A percentile compares a stretch with the other conserved stretches of the same genome.
phyloP scores from a whole-genome alignment of 2,329 filamentous ascomycete genomes.

The Pseudogymnoascus sp. region DNA sequence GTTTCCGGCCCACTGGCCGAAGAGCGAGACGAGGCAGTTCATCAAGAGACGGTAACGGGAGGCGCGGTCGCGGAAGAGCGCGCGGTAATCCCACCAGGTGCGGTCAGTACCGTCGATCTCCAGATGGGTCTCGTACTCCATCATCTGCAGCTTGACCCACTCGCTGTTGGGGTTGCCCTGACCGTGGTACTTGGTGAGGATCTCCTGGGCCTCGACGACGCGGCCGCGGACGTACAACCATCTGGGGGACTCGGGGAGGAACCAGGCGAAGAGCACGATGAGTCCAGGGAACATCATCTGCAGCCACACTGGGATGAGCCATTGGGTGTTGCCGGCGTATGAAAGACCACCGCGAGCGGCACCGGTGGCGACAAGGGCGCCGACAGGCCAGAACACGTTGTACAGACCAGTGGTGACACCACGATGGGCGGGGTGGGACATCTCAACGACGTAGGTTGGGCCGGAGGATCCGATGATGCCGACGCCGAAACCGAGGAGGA shows the following conservation, averaged over 20 bases:
- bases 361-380: constrained; percentile 33
- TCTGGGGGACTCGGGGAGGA: constrained; percentile 54
- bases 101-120: constrained; percentile 8
- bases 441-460: constrained; percentile 53
- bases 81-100: constrained; percentile 9
- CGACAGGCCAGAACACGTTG: constrained; percentile 34
- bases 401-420: constrained; percentile 49
- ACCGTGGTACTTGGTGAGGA: constrained; percentile 48
- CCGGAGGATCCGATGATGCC: constrained; percentile 49
- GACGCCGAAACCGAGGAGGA: constrained; percentile 47
- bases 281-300: constrained; percentile 38
- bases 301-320: constrained; percentile 46
- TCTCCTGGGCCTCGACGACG: constrained; percentile 43
- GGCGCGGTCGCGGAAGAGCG: constrained; percentile 5
- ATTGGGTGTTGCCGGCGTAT: constrained; percentile 30
- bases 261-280: constrained; percentile 40
- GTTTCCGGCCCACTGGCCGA: constrained; percentile 8
- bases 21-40: neutral
- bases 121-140: constrained; percentile 40
- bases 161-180: constrained; percentile 43
- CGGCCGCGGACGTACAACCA: constrained; percentile 52
- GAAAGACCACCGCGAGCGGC: constrained; percentile 41
- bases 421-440: constrained; percentile 52
- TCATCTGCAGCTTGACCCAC: constrained; percentile 42
- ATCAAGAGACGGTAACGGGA: constrained; percentile 7